Conservation (phyloP, 1,139 yeast genomes). For the Hyphopichia burtonii region DNA sequence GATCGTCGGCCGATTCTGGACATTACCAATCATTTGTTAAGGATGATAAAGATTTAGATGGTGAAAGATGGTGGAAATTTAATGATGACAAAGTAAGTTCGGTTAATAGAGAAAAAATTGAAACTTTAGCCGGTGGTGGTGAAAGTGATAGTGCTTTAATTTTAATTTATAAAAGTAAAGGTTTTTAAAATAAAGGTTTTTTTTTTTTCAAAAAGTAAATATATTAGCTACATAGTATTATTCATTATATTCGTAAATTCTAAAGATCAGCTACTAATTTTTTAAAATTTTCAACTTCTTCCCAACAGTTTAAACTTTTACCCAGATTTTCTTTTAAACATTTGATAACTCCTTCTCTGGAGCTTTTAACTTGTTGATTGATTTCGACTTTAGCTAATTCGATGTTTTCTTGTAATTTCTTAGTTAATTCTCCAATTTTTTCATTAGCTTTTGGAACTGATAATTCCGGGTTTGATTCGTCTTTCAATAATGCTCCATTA, state of each 20-base stretch:
- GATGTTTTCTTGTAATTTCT: constrained; percentile 47
- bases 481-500: constrained; percentile 37
- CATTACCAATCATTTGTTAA: constrained; percentile 90
- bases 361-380: constrained; percentile 29
- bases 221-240: background rate
- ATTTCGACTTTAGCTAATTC: constrained; percentile 41
- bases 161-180: constrained; percentile 78
- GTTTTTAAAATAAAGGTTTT: constrained; percentile 28
- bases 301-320: constrained; percentile 84
- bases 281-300: constrained; percentile 75
- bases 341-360: constrained; percentile 57
- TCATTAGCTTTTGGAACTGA: constrained; percentile 37
- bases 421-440: constrained; percentile 43
- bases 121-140: constrained; percentile 92
- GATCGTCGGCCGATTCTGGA: constrained; percentile 95
- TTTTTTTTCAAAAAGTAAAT: background rate
- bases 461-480: constrained; percentile 20
- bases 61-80: constrained; percentile 88
- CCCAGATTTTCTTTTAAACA: constrained; percentile 73
- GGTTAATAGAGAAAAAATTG: constrained; percentile 77
- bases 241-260: background rate
- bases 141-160: constrained; percentile 95
- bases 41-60: constrained; percentile 62
- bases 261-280: constrained; percentile 41
- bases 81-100: constrained; percentile 88